Conservation (phyloP, 352 stramenopile species). For the Blastocystis sp. region DNA sequence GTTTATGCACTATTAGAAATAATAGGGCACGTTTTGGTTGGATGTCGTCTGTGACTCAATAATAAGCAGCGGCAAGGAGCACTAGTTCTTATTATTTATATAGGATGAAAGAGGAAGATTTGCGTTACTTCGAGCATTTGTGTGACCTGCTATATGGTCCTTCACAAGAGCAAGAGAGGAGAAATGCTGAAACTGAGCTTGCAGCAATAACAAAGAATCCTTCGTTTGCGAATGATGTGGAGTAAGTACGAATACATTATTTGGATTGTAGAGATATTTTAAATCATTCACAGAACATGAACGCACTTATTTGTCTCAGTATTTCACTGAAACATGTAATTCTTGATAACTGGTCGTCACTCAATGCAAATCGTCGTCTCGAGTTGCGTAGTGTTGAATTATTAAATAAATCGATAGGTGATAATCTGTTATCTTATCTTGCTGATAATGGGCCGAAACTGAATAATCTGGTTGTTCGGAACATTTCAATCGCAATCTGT, state of each 20-base stretch:
- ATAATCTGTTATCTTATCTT: conserved; percentile 31
- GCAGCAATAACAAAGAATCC: not conserved
- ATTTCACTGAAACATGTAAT: conserved; percentile 52
- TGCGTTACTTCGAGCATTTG: conserved; percentile 50
- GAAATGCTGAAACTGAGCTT: not conserved
- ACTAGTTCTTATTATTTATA: too few relatives aligned
- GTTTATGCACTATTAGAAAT: too few relatives aligned
- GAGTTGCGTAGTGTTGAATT: not conserved
- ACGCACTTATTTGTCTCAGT: conserved; percentile 1
- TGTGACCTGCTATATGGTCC: conserved; percentile 26
- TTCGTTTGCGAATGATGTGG: conserved; percentile 50
- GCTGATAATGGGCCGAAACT: not conserved
- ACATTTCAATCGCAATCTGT: not conserved
- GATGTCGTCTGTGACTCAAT: too few relatives aligned
- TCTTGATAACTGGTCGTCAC: conserved; percentile 16
- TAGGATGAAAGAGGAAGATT: conserved; percentile 29
- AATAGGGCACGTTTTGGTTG: too few relatives aligned
- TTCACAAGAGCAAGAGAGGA: not conserved
- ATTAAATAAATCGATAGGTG: not conserved
- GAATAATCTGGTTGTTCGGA: not conserved
- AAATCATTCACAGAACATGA: conserved; percentile 20
- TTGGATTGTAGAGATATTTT: conserved; percentile 16
- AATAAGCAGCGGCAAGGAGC: too few relatives aligned
- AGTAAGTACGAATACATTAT: not conserved
- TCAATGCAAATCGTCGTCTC: not conserved